Evolutionary conservation across 495 filamentous ascomycete genomes (phyloP).

Genomic region (Aspergillus panamensis): DNA sequence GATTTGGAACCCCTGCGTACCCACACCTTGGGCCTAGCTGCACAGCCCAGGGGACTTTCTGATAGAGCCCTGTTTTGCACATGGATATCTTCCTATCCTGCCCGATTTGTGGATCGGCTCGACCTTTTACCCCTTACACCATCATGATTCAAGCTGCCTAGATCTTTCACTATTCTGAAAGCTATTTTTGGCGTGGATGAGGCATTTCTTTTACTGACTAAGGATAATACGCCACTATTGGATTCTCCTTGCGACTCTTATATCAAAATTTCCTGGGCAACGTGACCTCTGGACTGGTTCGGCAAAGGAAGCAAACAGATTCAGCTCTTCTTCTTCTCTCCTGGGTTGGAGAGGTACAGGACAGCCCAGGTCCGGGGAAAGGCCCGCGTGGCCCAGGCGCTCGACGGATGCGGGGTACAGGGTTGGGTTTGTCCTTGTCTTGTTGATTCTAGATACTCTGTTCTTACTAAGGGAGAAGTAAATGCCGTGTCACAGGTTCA

Average conservation of each 20-base stretch:
- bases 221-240: not conserved
- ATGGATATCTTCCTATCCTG: constrained; percentile 19
- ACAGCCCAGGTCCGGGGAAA: constrained; percentile 21
- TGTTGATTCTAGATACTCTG: not conserved
- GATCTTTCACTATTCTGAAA: not conserved
- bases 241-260: not conserved
- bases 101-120: constrained; percentile 22
- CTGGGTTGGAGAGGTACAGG: not conserved
- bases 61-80: constrained; percentile 12
- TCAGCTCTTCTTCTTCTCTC: not conserved
- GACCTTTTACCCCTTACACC: not conserved
- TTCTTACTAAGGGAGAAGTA: not conserved
- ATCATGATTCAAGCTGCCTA: not conserved
- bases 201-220: not conserved
- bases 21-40: constrained; percentile 17
- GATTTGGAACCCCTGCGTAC: constrained; percentile 20
- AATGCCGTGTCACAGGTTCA: not conserved
- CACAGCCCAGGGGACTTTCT: constrained; percentile 10
- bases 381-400: constrained; percentile 25
- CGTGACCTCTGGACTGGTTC: not conserved
- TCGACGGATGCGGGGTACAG: constrained; percentile 29
- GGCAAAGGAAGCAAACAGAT: not conserved
- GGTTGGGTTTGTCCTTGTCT: not conserved
- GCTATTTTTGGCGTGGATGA: not conserved
- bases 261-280: not conserved